Evolutionary conservation across 768 basidiomycete genomes (phyloP), one percentile per base, ranked within the genome.

Genomic region (Cantharellus anzutake): DNA sequence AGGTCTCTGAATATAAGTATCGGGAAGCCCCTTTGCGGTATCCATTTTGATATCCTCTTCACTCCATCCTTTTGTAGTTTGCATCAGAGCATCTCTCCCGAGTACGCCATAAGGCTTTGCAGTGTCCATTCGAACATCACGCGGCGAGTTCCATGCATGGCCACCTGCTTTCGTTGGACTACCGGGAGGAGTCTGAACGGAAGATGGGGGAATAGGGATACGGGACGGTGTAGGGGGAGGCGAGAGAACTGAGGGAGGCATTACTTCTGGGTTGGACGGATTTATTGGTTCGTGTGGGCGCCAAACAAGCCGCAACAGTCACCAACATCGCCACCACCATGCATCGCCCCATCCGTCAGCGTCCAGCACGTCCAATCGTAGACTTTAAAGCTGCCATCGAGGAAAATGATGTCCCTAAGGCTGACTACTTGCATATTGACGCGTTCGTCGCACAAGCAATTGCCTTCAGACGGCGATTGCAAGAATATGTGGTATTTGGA

Each of bases 21-120:
- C 56, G n/a, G 56, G 4, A 51, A 51, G 65, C 66, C 56, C 40
- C 68, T 78, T 82, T 34, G 82, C 80, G 1, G 83, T 84, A 39
- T 73, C 71, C 83, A 85, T 85, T 60, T 74, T 76, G 59, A 84
- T 71, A 59, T 73, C 67, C 3, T 72, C 61, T 7, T 76, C 76
- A 34, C 37, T 51, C 41, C 78, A 65, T 14, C 78, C 81, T 68
- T 80, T 86, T 38, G 85, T 80, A 1, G 89, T 87, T 63, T 81
- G 79, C 88, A 90, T 89, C 67, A 81, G 82, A 3, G 86, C 73
- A 67, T 89, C 85, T 55, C 38, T 55, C 39, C 16, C 29, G 39
- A 52, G 20, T 39, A 41, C 37, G 56, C 5, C 14, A 35, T 40
- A 57, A 35, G 5, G 16, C 40, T 57, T 57, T 5, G 56, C 56